Base-by-base conservation (phyloP, 257 asterid species). In the Solanum etuberosum region DNA sequence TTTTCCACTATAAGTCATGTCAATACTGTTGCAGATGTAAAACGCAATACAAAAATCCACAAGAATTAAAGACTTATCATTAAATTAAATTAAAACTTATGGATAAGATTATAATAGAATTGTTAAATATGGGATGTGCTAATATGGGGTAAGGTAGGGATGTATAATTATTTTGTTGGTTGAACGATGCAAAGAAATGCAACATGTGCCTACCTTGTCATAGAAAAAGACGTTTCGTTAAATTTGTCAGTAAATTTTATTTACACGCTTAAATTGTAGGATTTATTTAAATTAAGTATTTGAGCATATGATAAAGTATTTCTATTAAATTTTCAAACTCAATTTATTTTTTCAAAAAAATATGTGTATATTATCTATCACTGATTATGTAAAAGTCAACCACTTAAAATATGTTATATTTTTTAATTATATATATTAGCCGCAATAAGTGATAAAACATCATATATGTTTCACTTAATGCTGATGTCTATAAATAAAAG, bases 191-290 rank as follows among this genome's bases (percentile, higher is more conserved):
- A 18, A 71, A 31, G 5, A 31, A 68, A 70, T 31, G n/a, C 13
- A 31, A 32, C n/a, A 31, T 31, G 13, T 70, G 25, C n/a, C 14
- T 14, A 31, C n/a, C 40, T 68, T 68, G 38, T 29, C 21, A 67
- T 6, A 1, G 31, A 23, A 25, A 63, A 61, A 25, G 32, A 54
- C 1, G 5, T 54, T 21, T 0, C 0, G 0, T 10, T 61, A 61
- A n/a, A 61, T 61, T 61, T 61, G 0, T 61, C 3, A n/a, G 0
- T n/a, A 61, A 61, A 61, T 61, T 61, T n/a, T n/a, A n/a, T 61
- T 61, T 61, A n/a, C 0, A 10, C 0, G 0, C 1, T 63, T 4
- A n/a, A 0, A 1, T 63, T n/a, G 1, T 63, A 10, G 0, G 0
- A 9, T 5, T 63, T 63, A 2, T 63, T 63, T n/a, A 10, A 1